phyloP scores from a whole-genome alignment of 2,329 filamentous ascomycete species.

The Penicillium sclerotiorum region DNA sequence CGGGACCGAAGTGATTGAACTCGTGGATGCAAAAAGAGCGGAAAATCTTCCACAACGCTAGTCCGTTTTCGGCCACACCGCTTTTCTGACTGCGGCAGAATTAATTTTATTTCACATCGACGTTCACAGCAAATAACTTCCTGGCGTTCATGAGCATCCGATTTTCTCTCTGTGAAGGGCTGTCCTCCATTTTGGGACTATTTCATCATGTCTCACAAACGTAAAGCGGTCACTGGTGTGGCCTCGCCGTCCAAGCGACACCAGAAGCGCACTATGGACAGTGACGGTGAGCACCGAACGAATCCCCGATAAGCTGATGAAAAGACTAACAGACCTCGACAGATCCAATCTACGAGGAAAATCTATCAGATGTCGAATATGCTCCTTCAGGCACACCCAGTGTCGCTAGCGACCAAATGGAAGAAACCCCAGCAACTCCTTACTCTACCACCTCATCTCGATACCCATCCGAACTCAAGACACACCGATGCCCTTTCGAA shows the following conservation, averaged over 20 bases:
- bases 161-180: background rate
- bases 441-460: slow-evolving; percentile 52
- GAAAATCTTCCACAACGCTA: slow-evolving; percentile 41
- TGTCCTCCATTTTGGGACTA: slow-evolving; percentile 1
- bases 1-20: slow-evolving; percentile 16
- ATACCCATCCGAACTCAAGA: slow-evolving; percentile 72
- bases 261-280: slow-evolving; percentile 30
- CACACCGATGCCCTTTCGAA: slow-evolving; percentile 71
- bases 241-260: slow-evolving; percentile 33
- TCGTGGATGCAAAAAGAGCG: slow-evolving; percentile 33
- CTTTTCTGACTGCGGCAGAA: slow-evolving; percentile 33
- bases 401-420: slow-evolving; percentile 32
- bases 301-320: slow-evolving; percentile 5
- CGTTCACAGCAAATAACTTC: background rate
- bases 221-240: slow-evolving; percentile 34
- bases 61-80: slow-evolving; percentile 35
- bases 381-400: slow-evolving; percentile 33
- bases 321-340: slow-evolving; percentile 35
- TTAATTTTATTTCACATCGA: slow-evolving; percentile 28
- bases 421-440: slow-evolving; percentile 55
- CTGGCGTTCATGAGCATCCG: background rate
- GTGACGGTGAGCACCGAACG: slow-evolving; percentile 30
- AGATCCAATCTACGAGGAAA: slow-evolving; percentile 38
- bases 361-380: slow-evolving; percentile 38
- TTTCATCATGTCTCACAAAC: slow-evolving; percentile 38